Evolutionary conservation across 108 stramenopile genomes (phyloP), one percentile per base, ranked within the genome.

Genomic region (Conticribra guillardii): DNA sequence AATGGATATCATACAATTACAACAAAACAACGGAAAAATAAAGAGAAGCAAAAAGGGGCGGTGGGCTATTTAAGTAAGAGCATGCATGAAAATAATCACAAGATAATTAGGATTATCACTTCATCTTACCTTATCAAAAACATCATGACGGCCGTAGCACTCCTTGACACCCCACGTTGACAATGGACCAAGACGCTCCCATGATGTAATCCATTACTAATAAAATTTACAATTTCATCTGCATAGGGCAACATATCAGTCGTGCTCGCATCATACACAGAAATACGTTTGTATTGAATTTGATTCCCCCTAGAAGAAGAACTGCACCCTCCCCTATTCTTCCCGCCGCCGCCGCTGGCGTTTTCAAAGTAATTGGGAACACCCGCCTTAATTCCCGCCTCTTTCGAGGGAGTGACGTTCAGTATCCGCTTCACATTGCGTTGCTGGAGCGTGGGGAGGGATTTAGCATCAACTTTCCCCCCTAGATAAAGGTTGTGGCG

Each of bases 301-400:
- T 45, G 37, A 27, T 18, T 37, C 0, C 58, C 44, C 18, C 60
- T 71, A 27, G 62, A 37, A n/a, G 21, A 41, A 4, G 16, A 32
- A 30, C 49, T 54, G 11, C 60, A 44, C 64, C n/a, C n/a, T n/a
- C n/a, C n/a, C n/a, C n/a, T n/a, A n/a, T n/a, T n/a, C n/a, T n/a
- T n/a, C n/a, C n/a, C n/a, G n/a, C n/a, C n/a, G n/a, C n/a, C n/a
- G n/a, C n/a, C n/a, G n/a, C n/a, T n/a, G n/a, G n/a, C n/a, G n/a
- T n/a, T n/a, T n/a, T 92, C 91, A 67, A 89, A 92, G 73, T 77
- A 92, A 59, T 92, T 92, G 48, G 91, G 82, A 46, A 92, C 87
- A 45, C 91, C 91, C 5, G 89, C 88, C 52, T 85, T 75, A 46
- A 92, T 80, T 15, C 72, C 66, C 0, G 82, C 64, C 58, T 89